Evolutionary conservation across 2,329 filamentous ascomycete genomes (phyloP).

Genomic region (Ascochyta pisi): DNA sequence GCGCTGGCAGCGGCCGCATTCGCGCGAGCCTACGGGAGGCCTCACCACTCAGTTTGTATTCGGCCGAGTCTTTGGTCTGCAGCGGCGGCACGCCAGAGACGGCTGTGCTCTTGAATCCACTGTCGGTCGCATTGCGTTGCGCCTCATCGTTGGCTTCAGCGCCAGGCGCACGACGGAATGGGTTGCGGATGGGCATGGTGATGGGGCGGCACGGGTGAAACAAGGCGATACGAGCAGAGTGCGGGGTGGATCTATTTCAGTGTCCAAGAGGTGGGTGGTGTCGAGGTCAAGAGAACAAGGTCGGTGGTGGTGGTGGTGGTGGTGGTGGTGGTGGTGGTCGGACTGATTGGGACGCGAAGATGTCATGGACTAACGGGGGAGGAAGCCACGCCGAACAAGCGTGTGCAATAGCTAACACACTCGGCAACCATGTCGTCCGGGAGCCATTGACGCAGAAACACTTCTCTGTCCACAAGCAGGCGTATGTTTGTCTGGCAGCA

Average conservation of each 20-base stretch:
- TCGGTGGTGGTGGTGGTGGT: slow-evolving; percentile 6
- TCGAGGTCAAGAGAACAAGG: slow-evolving; percentile 17
- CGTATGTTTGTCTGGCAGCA: slow-evolving; percentile 1
- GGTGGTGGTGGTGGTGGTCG: slow-evolving; percentile 12
- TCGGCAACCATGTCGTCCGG: slow-evolving; percentile 16
- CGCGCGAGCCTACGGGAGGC: slow-evolving; percentile 13
- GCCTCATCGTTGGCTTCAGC: slow-evolving; percentile 43
- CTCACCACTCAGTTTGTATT: slow-evolving; percentile 62
- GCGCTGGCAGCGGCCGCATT: neutral
- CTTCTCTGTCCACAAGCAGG: slow-evolving; percentile 1
- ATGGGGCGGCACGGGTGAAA: slow-evolving; percentile 19
- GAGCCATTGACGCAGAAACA: neutral
- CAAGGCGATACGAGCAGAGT: slow-evolving; percentile 24
- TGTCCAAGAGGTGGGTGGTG: slow-evolving; percentile 22
- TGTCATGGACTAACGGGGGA: slow-evolving; percentile 16
- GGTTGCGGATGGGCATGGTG: slow-evolving; percentile 52
- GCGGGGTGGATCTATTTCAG: slow-evolving; percentile 21
- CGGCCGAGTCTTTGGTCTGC: slow-evolving; percentile 54
- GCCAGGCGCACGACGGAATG: slow-evolving; percentile 48
- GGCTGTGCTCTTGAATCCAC: slow-evolving; percentile 43
- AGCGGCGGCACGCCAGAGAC: slow-evolving; percentile 50
- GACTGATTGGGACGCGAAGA: slow-evolving; percentile 13
- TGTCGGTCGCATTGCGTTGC: slow-evolving; percentile 41
- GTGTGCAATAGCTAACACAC: neutral
- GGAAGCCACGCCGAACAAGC: slow-evolving; percentile 14